These are phyloP conservation scores for Microstroma glucosiphilum DNA, from an alignment of 1,284 basidiomycete species.

Conservation along the genomic window DNA sequence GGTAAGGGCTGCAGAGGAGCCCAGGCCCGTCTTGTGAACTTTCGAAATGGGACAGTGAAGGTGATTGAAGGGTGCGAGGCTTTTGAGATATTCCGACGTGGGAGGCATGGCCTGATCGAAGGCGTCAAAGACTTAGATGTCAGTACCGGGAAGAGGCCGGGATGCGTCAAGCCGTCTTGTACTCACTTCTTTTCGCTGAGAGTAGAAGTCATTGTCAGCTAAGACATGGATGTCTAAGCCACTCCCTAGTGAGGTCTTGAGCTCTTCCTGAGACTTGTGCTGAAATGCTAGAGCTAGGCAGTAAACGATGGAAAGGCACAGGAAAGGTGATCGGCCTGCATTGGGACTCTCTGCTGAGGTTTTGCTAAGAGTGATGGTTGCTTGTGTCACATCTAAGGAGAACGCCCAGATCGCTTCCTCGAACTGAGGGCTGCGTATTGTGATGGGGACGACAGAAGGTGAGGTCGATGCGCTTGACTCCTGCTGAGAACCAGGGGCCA, in stretches of 20 bases:
- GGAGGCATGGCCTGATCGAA: conserved; percentile 22
- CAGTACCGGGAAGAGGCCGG: too few relatives aligned
- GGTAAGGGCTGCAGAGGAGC: conserved; percentile 92
- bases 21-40: conserved; percentile 96
- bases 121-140: too few relatives aligned
- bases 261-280: conserved; percentile 50
- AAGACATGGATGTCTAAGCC: conserved; percentile 71
- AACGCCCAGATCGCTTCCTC: conserved; percentile 72
- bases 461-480: not conserved
- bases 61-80: conserved; percentile 65
- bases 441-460: conserved; percentile 52
- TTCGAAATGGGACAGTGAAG: conserved; percentile 56
- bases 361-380: conserved; percentile 6
- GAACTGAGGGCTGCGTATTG: conserved; percentile 87
- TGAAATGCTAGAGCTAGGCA: conserved; percentile 60
- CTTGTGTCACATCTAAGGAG: conserved; percentile 32
- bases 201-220: conserved; percentile 97
- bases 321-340: conserved; percentile 73
- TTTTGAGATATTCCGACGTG: conserved; percentile 51
- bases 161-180: not conserved
- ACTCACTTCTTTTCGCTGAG: conserved; percentile 74
- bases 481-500: conserved; percentile 22
- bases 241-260: conserved; percentile 27
- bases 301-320: conserved; percentile 75
- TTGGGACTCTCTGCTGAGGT: not conserved